phyloP scores from a whole-genome alignment of 148 eudicot genomes.

The Rhododendron williamsianum region DNA sequence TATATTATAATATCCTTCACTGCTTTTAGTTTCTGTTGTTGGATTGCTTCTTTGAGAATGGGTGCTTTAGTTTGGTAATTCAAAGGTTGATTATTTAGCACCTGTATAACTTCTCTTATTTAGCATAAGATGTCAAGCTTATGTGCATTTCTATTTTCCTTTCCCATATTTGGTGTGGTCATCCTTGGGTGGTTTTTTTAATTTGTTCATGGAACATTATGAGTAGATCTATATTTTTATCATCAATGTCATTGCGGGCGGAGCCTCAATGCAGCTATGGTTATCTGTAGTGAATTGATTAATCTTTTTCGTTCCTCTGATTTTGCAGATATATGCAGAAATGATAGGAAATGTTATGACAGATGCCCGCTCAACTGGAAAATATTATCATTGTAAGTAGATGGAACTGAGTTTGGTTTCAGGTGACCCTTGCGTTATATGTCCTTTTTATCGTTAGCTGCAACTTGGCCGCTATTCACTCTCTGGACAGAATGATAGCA shows the following conservation, averaged over 20 bases:
- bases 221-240: background rate
- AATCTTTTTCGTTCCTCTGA: background rate
- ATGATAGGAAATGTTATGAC: conserved; percentile 99
- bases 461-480: background rate
- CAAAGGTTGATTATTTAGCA: background rate
- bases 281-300: background rate
- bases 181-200: background rate
- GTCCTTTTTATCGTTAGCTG: background rate
- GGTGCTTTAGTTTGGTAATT: background rate
- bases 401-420: background rate
- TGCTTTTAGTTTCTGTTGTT: background rate
- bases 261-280: background rate
- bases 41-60: background rate
- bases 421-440: background rate
- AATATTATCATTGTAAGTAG: conserved; percentile 94
- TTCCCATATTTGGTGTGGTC: background rate
- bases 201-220: background rate
- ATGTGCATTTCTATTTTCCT: background rate
- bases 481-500: background rate
- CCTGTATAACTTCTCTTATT: background rate
- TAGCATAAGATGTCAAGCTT: background rate
- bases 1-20: background rate
- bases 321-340: conserved; percentile 83
- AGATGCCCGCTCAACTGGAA: conserved; percentile 99
- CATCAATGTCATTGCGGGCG: background rate